phyloP scores from a whole-genome alignment of 2,329 filamentous ascomycete species.

The Chaetoscypha palmicola region DNA sequence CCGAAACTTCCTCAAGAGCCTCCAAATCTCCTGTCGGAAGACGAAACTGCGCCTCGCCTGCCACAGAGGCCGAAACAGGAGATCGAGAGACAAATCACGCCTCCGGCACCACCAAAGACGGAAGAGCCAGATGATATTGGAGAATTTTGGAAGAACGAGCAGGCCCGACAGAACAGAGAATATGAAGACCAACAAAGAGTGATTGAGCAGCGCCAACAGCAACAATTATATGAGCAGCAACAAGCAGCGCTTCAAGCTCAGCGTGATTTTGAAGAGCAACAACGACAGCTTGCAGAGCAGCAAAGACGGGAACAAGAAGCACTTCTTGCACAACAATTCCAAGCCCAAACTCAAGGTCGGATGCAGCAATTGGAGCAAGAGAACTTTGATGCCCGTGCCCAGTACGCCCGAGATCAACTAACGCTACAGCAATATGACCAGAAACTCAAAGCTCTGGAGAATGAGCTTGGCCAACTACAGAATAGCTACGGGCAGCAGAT shows the following conservation, averaged over 20 bases:
- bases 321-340: conserved; percentile 77
- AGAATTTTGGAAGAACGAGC: conserved; percentile 95
- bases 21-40: conserved; percentile 79
- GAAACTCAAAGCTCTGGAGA: conserved; percentile 85
- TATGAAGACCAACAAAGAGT: conserved; percentile 92
- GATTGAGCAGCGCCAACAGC: conserved; percentile 78
- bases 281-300: conserved; percentile 79
- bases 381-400: conserved; percentile 86
- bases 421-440: conserved; percentile 96
- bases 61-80: conserved; percentile 74
- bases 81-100: conserved; percentile 61
- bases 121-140: conserved; percentile 91
- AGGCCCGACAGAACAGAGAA: conserved; percentile 84
- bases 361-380: conserved; percentile 92
- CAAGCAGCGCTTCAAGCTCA: conserved; percentile 79
- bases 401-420: conserved; percentile 95
- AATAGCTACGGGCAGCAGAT: conserved; percentile 80
- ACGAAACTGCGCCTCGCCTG: conserved; percentile 75
- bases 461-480: conserved; percentile 75
- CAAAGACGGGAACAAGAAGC: conserved; percentile 88
- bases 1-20: conserved; percentile 93
- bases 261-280: conserved; percentile 93
- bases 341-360: conserved; percentile 92
- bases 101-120: conserved; percentile 58
- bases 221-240: conserved; percentile 73